Evolutionary conservation across 306 rosid genomes (phyloP), one percentile per base, ranked within the genome.

Genomic region (Prunus armeniaca): DNA sequence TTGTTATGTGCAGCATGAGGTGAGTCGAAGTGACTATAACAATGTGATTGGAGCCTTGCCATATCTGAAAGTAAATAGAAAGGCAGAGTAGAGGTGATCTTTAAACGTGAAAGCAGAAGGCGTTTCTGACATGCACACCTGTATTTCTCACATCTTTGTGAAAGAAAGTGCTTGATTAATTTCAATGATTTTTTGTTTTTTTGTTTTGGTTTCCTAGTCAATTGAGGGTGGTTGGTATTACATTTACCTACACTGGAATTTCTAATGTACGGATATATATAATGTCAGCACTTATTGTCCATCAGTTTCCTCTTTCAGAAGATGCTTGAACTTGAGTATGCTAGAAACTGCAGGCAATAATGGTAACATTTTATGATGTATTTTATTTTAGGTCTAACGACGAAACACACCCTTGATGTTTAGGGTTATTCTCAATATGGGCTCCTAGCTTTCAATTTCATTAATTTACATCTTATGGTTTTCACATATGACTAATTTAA

Each of bases 41-140:
- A 95, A 95, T 71, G 99, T 95, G 72, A 85, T 92, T 32, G 88
- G 93, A 67, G 89, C 89, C 78, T 80, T 95, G 84, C 99, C 99
- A 7, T 95, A 95, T 76, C 86, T 95, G 73, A 95, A 95, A 85
- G 99, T 89, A 73, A 90, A 95, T 84, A 87, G 99, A 81, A 34
- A 81, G 15, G 96, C 89, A 15, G 65, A 82, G 71, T 90, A 90
- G 80, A 84, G 68, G 25, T 47, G 14, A 43, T 43, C 24, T 24
- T 70, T 76, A 58, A 69, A 70, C 69, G 3, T 20, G 52, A 19
- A 38, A 25, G 10, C 25, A 18, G 49, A 22, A 15, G 24, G n/a
- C 54, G 51, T 71, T 5, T 58, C 56, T 72, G 77, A 71, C 77
- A 54, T 80, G 84, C 72, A 78, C 68, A 38, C 75, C 63, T 25